Base-by-base conservation (phyloP, 306 rosid genomes). In the Mimosa pudica region DNA sequence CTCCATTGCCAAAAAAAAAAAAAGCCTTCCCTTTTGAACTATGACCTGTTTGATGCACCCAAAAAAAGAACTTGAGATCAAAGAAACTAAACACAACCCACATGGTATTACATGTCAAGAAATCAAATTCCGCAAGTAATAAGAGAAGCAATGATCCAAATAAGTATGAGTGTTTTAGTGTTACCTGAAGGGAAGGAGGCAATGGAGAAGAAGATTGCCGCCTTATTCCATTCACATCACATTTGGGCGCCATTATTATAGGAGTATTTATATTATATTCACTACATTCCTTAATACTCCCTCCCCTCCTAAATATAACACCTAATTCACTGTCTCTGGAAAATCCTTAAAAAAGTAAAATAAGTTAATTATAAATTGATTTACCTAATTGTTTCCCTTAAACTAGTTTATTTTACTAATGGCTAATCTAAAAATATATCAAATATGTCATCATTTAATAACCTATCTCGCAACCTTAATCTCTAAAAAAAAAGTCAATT, bases 1-100 rank as follows among this genome's bases (percentile, higher is more conserved):
- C 84, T 80, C 92, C 99, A 90, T 93, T 88, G 79, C 86, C 85
- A 74, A 20, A 32, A 79, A 67, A 48, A 24, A 38, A 32, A 79
- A 67, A 48, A n/a, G 32, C 41, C 76, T 84, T 79, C 88, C 82
- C 58, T 49, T 57, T 38, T 84, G 20, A 76, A 63, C 83, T 83
- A 85, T 61, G 70, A 71, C 81, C 94, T 85, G 71, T 70, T 70
- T 33, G 20, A 51, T 24, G 70, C 1, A 16, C 10, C 70, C 78
- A 13, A 5, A 12, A 63, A 72, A 63, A 72, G 11, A 30, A 36
- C 65, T 42, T 68, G 57, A 41, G 66, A 58, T 74, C 38, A 68
- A 11, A 70, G 30, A 77, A 30, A 65, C 64, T 17, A 67, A 18
- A 18, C 35, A 76, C 35, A n/a, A 13, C 12, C 18, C 18, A 32